Base-by-base conservation (phyloP, 1,284 basidiomycete genomes). In the Vanrija sp. region DNA sequence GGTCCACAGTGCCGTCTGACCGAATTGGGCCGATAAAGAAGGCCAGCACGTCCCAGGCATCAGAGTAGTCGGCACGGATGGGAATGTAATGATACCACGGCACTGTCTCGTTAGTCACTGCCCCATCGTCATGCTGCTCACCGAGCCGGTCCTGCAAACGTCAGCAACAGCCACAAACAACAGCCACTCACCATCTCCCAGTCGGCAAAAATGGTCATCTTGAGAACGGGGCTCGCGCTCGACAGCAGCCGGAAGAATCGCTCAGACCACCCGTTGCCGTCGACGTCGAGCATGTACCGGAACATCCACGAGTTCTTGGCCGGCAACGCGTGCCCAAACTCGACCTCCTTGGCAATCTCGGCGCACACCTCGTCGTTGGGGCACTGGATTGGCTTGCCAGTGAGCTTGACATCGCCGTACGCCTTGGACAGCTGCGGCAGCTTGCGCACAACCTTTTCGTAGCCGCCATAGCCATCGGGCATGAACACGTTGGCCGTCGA, bases 251-350 rank as follows among this genome's bases (percentile, higher is more conserved):
- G 60, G 54, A 73, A 84, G 71, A 86, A 87, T 2, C 85, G 80
- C 42, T 81, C 79, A 19, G 82, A 84, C 84, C 85, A 86, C 1
- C 83, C 85, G 60, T 86, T 84, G 3, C 84, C 83, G 57, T 86
- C 83, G 5, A 72, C 68, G 56, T 72, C 69, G 7, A 73, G 58
- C 24, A 64, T 61, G 57, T 72, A 76, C 25, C 73, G 72, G 61
- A 67, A 76, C 48, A 75, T 77, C 37, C 82, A 83, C 14, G 80
- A 81, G 53, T 84, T 77, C 41, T 78, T 67, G 8, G 73, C 77
- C 59, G 82, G 80, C 25, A 77, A 69, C 38, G 72, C 59, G 49
- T 57, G 70, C 36, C 77, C 75, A 74, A 82, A 85, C 19, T 71
- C 68, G 48, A 76, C 70, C 42, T 71, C 68, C 20, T 64, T 56